phyloP scores from a whole-genome alignment of 2,329 filamentous ascomycete genomes.

The Raffaelea albimanens region DNA sequence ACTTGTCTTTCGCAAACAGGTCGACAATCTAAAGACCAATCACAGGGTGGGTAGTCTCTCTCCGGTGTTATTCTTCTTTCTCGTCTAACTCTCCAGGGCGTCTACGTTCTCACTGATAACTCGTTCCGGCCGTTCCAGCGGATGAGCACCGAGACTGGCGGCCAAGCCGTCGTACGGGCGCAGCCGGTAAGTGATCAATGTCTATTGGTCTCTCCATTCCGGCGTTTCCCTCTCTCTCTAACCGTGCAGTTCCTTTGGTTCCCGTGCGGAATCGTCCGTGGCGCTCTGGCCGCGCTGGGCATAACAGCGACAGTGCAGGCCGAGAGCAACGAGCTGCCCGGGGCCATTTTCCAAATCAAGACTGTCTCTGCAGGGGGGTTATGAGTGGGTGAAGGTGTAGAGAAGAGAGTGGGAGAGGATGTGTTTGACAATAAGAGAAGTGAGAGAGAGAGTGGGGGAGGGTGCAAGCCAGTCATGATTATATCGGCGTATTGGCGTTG shows the following conservation, averaged over 20 bases:
- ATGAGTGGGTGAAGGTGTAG: not conserved
- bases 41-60: constrained; percentile 55
- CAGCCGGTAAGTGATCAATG: constrained; percentile 56
- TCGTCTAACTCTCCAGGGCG: constrained; percentile 47
- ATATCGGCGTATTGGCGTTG: no score
- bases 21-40: constrained; percentile 98
- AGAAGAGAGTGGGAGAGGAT: no score
- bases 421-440: no score
- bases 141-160: constrained; percentile 76
- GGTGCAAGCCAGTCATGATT: no score
- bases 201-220: constrained; percentile 4
- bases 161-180: constrained; percentile 63
- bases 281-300: constrained; percentile 84
- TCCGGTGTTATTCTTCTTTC: not conserved
- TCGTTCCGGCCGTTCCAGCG: constrained; percentile 78
- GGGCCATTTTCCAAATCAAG: constrained; percentile 93
- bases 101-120: constrained; percentile 93
- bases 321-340: constrained; percentile 77
- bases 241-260: constrained; percentile 78
- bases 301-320: constrained; percentile 87
- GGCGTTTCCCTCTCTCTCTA: not conserved
- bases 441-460: no score
- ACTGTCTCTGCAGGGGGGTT: constrained; percentile 60
- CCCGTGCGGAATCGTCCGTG: constrained; percentile 84
- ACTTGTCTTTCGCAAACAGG: constrained; percentile 88